Conservation (phyloP, 257 asterid genomes). For the Ajuga chamaepitys region DNA sequence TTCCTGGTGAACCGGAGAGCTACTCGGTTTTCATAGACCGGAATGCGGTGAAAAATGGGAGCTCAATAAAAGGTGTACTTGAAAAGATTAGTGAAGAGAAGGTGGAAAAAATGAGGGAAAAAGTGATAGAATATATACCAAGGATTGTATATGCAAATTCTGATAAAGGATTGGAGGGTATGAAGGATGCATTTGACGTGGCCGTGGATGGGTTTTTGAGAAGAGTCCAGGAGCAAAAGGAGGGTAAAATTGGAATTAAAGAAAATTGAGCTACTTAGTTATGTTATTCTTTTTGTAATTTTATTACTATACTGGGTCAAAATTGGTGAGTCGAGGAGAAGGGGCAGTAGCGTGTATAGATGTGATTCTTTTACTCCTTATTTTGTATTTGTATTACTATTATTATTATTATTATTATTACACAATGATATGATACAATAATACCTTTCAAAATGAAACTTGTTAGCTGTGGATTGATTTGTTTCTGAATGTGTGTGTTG, state of each 20-base stretch:
- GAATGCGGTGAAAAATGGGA: conserved; percentile 52
- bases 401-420: not conserved
- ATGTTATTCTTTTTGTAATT: not conserved
- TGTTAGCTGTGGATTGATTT: not conserved
- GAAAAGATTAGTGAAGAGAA: conserved; percentile 31
- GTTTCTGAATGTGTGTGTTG: not conserved
- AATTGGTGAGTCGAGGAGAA: too few species aligned
- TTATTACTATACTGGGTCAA: too few species aligned
- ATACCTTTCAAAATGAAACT: not conserved
- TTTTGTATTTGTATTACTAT: not conserved
- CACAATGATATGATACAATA: not conserved
- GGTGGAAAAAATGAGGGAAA: conserved; percentile 55
- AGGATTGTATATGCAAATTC: conserved; percentile 47
- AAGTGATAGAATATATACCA: conserved; percentile 51
- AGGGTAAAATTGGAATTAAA: conserved; percentile 39
- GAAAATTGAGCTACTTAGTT: not conserved
- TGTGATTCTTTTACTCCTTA: not conserved
- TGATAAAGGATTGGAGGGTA: conserved; percentile 42
- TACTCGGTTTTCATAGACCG: conserved; percentile 76
- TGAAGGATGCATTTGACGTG: conserved; percentile 71
- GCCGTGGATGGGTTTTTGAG: conserved; percentile 65
- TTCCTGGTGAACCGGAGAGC: conserved; percentile 57
- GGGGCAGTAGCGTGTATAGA: not conserved
- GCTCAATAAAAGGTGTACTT: conserved; percentile 38
- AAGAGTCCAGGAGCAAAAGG: conserved; percentile 36